Conservation (phyloP, 805 yeast genomes). For the Nakazawaea molendinolei region DNA sequence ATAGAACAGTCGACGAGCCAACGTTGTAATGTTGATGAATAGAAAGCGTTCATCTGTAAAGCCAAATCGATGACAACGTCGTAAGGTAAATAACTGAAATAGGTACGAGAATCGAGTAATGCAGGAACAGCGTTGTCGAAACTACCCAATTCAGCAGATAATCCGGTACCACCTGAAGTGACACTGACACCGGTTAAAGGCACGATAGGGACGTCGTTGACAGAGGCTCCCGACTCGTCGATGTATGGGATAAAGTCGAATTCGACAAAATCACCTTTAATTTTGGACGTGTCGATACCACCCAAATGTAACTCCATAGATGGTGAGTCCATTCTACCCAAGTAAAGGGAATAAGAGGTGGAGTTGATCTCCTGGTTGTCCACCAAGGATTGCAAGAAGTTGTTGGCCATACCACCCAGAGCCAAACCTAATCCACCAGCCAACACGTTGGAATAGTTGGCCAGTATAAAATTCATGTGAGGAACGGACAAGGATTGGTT, state of each 20-base stretch:
- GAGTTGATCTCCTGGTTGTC: slow-evolving; percentile 25
- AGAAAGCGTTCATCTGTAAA: slow-evolving; percentile 63
- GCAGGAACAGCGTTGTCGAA: slow-evolving; percentile 41
- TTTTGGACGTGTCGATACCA: slow-evolving; percentile 43
- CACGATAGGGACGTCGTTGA: slow-evolving; percentile 32
- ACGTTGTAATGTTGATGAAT: slow-evolving; percentile 33
- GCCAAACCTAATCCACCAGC: slow-evolving; percentile 42
- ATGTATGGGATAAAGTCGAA: slow-evolving; percentile 43
- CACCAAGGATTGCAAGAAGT: slow-evolving; percentile 28
- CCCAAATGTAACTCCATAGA: slow-evolving; percentile 46
- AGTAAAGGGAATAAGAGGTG: slow-evolving; percentile 38
- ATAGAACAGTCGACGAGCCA: slow-evolving; percentile 65
- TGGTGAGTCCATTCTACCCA: slow-evolving; percentile 22
- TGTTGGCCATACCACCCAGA: slow-evolving; percentile 16
- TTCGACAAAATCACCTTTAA: slow-evolving; percentile 37
- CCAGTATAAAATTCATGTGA: slow-evolving; percentile 28
- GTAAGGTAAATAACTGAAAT: slow-evolving; percentile 46
- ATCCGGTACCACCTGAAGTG: slow-evolving; percentile 21
- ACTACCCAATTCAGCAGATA: slow-evolving; percentile 24
- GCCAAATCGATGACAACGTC: slow-evolving; percentile 55
- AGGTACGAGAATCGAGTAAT: slow-evolving; percentile 49
- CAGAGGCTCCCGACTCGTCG: slow-evolving; percentile 14
- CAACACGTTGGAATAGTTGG: slow-evolving; percentile 28
- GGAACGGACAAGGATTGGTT: slow-evolving; percentile 14
- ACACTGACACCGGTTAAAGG: slow-evolving; percentile 41